A percentile compares a stretch with the other conserved stretches of the same genome.
Conservation (phyloP, 306 rosid species). For the Ziziphus jujuba region DNA sequence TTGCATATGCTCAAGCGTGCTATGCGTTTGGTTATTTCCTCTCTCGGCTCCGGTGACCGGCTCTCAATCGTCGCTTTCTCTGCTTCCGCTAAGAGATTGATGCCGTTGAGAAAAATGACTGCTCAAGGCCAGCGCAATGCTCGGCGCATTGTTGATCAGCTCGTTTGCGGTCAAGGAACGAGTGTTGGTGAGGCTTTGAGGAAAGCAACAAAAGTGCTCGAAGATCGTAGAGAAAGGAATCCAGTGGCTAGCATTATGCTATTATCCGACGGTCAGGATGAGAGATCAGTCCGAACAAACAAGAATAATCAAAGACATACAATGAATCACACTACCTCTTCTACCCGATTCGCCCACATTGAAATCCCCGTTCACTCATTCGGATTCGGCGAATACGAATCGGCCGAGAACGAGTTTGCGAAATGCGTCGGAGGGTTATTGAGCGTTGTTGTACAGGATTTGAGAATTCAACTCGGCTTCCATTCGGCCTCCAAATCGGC, state of each 20-base stretch:
- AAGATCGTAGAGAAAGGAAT: conserved; percentile 72
- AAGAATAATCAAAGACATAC: conserved; percentile 34
- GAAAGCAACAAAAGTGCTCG: conserved; percentile 65
- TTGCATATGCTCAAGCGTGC: conserved; percentile 80
- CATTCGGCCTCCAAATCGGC: conserved; percentile 35
- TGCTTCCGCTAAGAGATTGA: conserved; percentile 42
- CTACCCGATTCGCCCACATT: conserved; percentile 72
- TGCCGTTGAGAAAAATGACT: conserved; percentile 68
- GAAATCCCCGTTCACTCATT: conserved; percentile 80
- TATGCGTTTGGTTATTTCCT: conserved; percentile 71
- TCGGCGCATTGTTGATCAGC: conserved; percentile 60
- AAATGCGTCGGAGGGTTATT: conserved; percentile 70
- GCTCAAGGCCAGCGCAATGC: conserved; percentile 64
- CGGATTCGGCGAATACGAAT: conserved; percentile 63
- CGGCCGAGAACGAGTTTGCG: conserved; percentile 69
- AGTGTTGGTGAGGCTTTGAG: conserved; percentile 57
- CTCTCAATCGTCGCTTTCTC: conserved; percentile 86
- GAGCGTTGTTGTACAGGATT: conserved; percentile 72
- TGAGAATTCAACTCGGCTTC: conserved; percentile 66
- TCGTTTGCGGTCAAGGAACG: conserved; percentile 45
- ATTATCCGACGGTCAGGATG: conserved; percentile 72
- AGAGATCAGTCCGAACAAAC: conserved; percentile 19
- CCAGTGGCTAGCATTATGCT: conserved; percentile 73
- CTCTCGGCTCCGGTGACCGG: conserved; percentile 65
- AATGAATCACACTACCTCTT: conserved; percentile 39